phyloP scores from a whole-genome alignment of 495 filamentous ascomycete species.

The Bathelium albidoporum region DNA sequence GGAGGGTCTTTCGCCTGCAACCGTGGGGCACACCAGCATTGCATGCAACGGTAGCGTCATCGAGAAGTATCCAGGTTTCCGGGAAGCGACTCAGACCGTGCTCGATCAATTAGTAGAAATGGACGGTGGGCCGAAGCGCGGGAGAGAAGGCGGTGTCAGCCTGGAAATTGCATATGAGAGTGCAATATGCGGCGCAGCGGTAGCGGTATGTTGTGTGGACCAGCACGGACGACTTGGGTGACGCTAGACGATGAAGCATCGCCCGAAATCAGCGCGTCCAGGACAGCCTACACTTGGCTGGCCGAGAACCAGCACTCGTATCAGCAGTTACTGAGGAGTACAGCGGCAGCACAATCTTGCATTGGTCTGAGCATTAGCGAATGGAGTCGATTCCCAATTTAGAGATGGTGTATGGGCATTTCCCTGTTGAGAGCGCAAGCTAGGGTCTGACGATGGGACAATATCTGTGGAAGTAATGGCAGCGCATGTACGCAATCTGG shows the following conservation, averaged over 20 bases:
- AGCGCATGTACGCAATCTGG: not conserved
- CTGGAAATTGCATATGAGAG: slow-evolving; percentile 50
- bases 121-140: slow-evolving; percentile 9
- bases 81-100: slow-evolving; percentile 37
- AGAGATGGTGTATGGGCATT: not conserved
- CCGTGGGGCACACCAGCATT: slow-evolving; percentile 35
- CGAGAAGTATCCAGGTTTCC: slow-evolving; percentile 53
- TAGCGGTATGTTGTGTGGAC: slow-evolving; percentile 43
- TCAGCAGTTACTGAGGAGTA: not conserved
- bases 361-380: not conserved
- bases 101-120: slow-evolving; percentile 39
- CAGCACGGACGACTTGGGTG: slow-evolving; percentile 8
- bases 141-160: slow-evolving; percentile 31
- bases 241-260: not conserved
- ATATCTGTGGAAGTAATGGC: not conserved
- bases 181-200: slow-evolving; percentile 52
- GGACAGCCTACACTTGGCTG: not conserved
- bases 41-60: slow-evolving; percentile 57
- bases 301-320: not conserved
- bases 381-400: not conserved
- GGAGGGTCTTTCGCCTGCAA: slow-evolving; percentile 30
- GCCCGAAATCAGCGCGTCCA: not conserved
- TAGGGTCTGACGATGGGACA: not conserved
- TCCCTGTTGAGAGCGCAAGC: not conserved
- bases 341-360: not conserved